These are phyloP conservation scores for Cystobasidium sp. DNA, from an alignment of 1,284 basidiomycete genomes.

Conservation along the genomic window DNA sequence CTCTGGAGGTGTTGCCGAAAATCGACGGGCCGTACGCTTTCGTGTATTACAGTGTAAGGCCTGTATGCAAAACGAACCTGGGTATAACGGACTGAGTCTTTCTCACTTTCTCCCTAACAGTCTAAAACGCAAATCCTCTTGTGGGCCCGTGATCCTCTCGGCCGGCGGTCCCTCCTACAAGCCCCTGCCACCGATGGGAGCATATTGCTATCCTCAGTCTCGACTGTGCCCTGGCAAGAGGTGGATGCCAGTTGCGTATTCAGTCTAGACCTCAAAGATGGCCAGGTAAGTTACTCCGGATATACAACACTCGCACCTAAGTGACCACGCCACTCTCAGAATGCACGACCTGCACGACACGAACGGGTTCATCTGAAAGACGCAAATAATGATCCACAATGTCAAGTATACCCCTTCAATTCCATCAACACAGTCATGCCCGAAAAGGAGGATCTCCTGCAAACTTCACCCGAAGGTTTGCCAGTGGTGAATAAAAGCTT, in stretches of 20 bases:
- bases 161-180: conserved; percentile 82
- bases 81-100: not conserved
- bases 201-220: conserved; percentile 6
- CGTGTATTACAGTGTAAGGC: conserved; percentile 72
- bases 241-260: conserved; percentile 42
- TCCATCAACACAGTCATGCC: conserved; percentile 43
- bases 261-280: conserved; percentile 23
- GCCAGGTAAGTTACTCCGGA: conserved; percentile 16
- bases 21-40: conserved; percentile 93
- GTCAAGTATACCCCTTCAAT: conserved; percentile 50
- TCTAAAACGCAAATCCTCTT: conserved; percentile 62
- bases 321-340: not conserved
- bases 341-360: not conserved
- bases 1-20: conserved; percentile 62
- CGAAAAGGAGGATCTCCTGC: conserved; percentile 7
- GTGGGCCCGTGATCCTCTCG: conserved; percentile 87
- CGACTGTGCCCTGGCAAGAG: conserved; percentile 43
- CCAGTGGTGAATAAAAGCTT: conserved; percentile 25
- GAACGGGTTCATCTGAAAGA: conserved; percentile 5
- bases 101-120: conserved; percentile 56
- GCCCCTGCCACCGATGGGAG: conserved; percentile 55
- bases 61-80: not conserved
- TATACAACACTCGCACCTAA: not conserved
- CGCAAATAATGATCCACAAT: not conserved
- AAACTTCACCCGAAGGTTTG: conserved; percentile 25